Evolutionary conservation across 108 stramenopile genomes (phyloP), one percentile per base, ranked within the genome.

Genomic region (Cylindrotheca fusiformis): DNA sequence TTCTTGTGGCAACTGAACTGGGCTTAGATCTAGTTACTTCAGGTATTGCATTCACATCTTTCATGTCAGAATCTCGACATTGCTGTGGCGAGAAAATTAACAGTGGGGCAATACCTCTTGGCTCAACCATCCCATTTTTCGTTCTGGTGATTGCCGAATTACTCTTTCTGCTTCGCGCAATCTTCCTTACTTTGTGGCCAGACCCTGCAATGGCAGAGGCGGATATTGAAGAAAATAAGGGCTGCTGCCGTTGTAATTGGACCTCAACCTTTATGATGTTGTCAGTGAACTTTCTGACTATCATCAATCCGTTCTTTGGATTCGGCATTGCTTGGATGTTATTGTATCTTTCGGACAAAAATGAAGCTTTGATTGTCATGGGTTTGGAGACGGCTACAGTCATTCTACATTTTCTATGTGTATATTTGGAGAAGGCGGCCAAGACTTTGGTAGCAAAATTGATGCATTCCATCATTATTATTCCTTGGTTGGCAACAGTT

Each of bases 11-110:
- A 1, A 60, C 50, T 33, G 61, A 75, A 45, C 51, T 75, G 4
- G 74, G 60, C 32, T 58, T 75, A 29, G 74, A 75, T 66, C 26
- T 75, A 17, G 65, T 45, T 3, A 75, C 74, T 18, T 67, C 74
- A 1, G 41, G 50, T 23, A 75, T 75, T 45, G 66, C 74, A 0
- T 68, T 75, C 55, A 18, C 32, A 14, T 26, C 57, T 8, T 55
- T 51, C 6, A 14, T 68, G 3, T 25, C 48, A 10, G 56, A 65
- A 41, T 27, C 50, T 41, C 30, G 30, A 14, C 19, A 63, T 3
- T 75, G 74, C 36, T 75, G 74, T 28, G 74, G 67, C 5, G 5
- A 56, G 17, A 23, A 25, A 0, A 67, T 63, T 18, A 31, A 52
- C n/a, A 19, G 56, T 48, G 74, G 74, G 21, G 49, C 60, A 0